Conservation (phyloP, 768 basidiomycete species). For the Mrakia frigida region DNA sequence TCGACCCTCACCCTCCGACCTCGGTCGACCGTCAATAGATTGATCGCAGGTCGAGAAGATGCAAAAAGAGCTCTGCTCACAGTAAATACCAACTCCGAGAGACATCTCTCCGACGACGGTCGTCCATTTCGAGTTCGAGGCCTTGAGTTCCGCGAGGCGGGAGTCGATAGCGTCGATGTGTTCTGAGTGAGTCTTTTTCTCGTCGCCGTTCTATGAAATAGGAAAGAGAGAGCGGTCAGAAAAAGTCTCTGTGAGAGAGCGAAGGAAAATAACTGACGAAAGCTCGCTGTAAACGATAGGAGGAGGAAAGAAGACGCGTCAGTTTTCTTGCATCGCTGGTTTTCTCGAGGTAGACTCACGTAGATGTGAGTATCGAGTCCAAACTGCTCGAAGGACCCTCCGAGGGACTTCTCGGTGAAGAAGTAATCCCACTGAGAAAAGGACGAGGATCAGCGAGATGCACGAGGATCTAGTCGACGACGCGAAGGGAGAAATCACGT, state of each 20-base stretch:
- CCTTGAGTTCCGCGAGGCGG: not conserved
- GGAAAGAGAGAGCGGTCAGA: not conserved
- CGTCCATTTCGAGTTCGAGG: conserved; percentile 10
- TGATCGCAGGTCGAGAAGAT: too few relatives aligned
- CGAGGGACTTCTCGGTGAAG: conserved; percentile 11
- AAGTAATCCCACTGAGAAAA: conserved; percentile 25
- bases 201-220: not conserved
- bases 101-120: conserved; percentile 23
- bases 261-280: too few relatives aligned
- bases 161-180: conserved; percentile 4
- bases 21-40: too few relatives aligned
- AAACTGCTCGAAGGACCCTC: conserved; percentile 14
- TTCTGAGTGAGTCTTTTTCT: not conserved
- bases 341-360: not conserved
- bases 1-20: too few relatives aligned
- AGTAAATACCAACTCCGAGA: not conserved
- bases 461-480: not conserved
- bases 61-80: not conserved
- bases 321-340: not conserved
- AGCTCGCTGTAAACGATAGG: too few relatives aligned
- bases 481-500: not conserved
- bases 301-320: not conserved
- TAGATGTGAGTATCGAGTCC: conserved; percentile 29
- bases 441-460: not conserved
- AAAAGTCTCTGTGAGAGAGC: too few relatives aligned